Evolutionary conservation across 2,329 filamentous ascomycete genomes (phyloP).

Genomic region (Geosmithia putterillii): DNA sequence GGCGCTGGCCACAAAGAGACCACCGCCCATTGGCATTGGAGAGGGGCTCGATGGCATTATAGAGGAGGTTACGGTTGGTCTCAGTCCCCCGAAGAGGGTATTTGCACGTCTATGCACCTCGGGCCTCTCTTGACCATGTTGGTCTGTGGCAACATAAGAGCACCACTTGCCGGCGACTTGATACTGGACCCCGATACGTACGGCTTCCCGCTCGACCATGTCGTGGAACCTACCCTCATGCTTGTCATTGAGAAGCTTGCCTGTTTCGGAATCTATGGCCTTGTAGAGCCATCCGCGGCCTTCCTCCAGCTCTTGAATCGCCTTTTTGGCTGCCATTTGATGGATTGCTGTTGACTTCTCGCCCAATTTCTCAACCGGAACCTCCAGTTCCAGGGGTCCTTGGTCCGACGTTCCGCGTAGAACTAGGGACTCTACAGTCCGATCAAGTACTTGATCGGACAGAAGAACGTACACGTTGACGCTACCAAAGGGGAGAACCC

Average conservation of each 20-base stretch:
- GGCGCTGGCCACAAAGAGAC: no score
- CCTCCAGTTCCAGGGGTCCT: slow-evolving; percentile 49
- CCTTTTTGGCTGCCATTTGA: slow-evolving; percentile 57
- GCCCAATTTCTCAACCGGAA: slow-evolving; percentile 42
- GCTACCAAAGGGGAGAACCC: slow-evolving; percentile 55
- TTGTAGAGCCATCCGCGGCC: slow-evolving; percentile 53
- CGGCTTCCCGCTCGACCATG: slow-evolving; percentile 53
- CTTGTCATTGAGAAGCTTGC: slow-evolving; percentile 30
- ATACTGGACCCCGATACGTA: slow-evolving; percentile 51
- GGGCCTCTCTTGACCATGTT: slow-evolving; percentile 11
- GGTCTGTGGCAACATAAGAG: slow-evolving; percentile 58
- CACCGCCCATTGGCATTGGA: no score
- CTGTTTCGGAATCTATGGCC: slow-evolving; percentile 28
- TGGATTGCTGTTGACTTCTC: slow-evolving; percentile 46
- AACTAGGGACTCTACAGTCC: slow-evolving; percentile 37
- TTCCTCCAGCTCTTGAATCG: slow-evolving; percentile 57
- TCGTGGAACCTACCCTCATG: slow-evolving; percentile 39
- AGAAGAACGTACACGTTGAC: slow-evolving; percentile 55
- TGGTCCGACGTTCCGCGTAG: slow-evolving; percentile 43
- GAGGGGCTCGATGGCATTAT: no score
- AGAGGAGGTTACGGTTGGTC: no score
- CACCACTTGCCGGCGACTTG: slow-evolving; percentile 60
- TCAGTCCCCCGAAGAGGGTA: no score
- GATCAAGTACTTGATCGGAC: slow-evolving; percentile 29
- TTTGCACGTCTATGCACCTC: no score